Conservation (phyloP, 768 basidiomycete genomes). For the Glaciozyma antarctica region DNA sequence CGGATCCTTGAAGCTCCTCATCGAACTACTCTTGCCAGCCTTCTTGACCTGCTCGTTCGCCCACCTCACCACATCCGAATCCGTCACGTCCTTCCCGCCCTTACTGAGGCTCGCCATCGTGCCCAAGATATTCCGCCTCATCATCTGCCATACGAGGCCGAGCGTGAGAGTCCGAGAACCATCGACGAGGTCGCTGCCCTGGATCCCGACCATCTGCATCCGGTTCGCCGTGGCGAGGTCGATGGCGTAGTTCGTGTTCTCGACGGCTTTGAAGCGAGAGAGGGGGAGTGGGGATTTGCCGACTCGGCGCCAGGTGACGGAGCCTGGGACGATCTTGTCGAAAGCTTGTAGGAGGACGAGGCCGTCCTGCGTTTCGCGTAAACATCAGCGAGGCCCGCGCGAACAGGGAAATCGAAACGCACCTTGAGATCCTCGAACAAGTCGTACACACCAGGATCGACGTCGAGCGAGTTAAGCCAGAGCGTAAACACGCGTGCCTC, state of each 20-base stretch:
- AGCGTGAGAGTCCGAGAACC: slow-evolving; percentile 84
- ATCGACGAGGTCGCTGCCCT: slow-evolving; percentile 95
- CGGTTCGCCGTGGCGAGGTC: slow-evolving; percentile 86
- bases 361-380: slow-evolving; percentile 49
- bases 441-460: slow-evolving; percentile 93
- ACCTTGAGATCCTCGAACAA: slow-evolving; percentile 89
- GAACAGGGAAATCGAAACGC: slow-evolving; percentile 6
- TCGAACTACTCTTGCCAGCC: slow-evolving; percentile 47
- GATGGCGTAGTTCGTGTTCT: slow-evolving; percentile 94
- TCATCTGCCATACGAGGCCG: slow-evolving; percentile 91
- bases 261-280: slow-evolving; percentile 92
- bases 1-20: slow-evolving; percentile 92
- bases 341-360: slow-evolving; percentile 87
- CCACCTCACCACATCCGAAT: slow-evolving; percentile 92
- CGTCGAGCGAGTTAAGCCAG: slow-evolving; percentile 95
- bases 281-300: slow-evolving; percentile 63
- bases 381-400: background rate
- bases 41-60: slow-evolving; percentile 77
- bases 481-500: slow-evolving; percentile 96
- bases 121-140: slow-evolving; percentile 69
- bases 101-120: slow-evolving; percentile 63
- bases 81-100: slow-evolving; percentile 73
- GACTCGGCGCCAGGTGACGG: slow-evolving; percentile 90
- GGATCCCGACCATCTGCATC: slow-evolving; percentile 93
- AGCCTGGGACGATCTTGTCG: slow-evolving; percentile 86